Base-by-base conservation (phyloP, 495 filamentous ascomycete genomes). In the Aspergillus campestris region DNA sequence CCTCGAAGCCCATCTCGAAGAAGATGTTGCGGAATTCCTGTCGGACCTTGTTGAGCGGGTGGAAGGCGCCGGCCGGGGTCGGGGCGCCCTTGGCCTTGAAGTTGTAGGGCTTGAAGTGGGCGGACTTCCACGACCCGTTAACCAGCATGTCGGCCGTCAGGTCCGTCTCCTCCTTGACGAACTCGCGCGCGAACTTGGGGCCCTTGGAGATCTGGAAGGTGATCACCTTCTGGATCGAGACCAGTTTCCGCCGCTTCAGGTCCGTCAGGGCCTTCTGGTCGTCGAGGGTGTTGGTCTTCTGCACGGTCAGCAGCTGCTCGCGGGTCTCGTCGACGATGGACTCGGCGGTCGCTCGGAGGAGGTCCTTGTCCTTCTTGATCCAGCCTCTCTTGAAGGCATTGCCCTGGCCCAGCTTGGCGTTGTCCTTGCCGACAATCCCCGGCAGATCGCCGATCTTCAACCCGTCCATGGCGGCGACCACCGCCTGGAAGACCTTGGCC, bases 311-410 rank as follows among this genome's bases (percentile, higher is more conserved):
- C 41, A 96, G 71, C 51, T 85, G 76, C 45, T 90, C 80, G 50
- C 79, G 74, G 29, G 86, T 95, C 34, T 77, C 72, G 56, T 96
- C 92, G 54, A 79, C 70, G 56, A 96, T 91, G 11, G 77, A 78
- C 13, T 85, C 72, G 34, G 72, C 73, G 72, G 61, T 66, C 8
- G 75, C 67, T 13, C 77, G 72, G 40, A 86, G 56, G 34, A 72
- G 60, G 47, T 86, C 84, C 57, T 83, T 82, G 47, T 85, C 89
- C 69, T 92, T 95, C 56, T 81, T 84, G 49, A 98, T 91, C 92
- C 92, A 98, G 58, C 87, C 89, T 58, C 86, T 83, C 74, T 89
- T 95, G 71, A 97, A 91, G 35, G 92, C 92, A 67, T 89, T 95
- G 42, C 89, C 88, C 61, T 91, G 87, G n/a, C 92, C 92, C 36